These are phyloP conservation scores for Thozetella sp. DNA, from an alignment of 495 filamentous ascomycete species.

Conservation along the genomic window DNA sequence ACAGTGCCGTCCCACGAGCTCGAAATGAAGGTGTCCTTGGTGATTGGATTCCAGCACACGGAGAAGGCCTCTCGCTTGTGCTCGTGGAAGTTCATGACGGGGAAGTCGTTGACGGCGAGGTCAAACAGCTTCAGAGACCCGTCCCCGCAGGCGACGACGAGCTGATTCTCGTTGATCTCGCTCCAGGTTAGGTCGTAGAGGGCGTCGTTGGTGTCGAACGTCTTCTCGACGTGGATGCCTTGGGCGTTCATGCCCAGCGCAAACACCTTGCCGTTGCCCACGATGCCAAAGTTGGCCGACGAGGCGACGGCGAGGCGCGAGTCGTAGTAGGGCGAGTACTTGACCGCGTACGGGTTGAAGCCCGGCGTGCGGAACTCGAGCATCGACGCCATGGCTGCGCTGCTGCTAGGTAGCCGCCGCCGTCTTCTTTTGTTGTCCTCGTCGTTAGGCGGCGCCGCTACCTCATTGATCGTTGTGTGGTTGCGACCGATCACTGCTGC, in stretches of 20 bases:
- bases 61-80: conserved; percentile 91
- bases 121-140: conserved; percentile 96
- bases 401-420: neutral
- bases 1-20: conserved; percentile 93
- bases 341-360: conserved; percentile 92
- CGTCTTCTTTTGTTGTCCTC: too few species aligned
- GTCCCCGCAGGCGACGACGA: conserved; percentile 84
- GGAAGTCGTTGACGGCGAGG: conserved; percentile 73
- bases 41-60: conserved; percentile 85
- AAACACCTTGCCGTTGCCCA: conserved; percentile 90
- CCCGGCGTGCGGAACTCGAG: conserved; percentile 91
- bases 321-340: conserved; percentile 98
- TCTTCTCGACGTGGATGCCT: conserved; percentile 83
- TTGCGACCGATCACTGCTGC: neutral
- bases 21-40: conserved; percentile 88
- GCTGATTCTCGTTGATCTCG: conserved; percentile 91
- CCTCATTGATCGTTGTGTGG: neutral
- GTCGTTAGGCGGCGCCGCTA: neutral
- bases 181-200: conserved; percentile 95
- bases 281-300: conserved; percentile 91
- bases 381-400: conserved; percentile 58
- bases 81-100: conserved; percentile 85
- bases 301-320: conserved; percentile 85
- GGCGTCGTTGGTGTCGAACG: conserved; percentile 95
- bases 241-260: conserved; percentile 77